Percentiles rank a stretch among this genome's conserved stretches.
phyloP scores from a whole-genome alignment of 257 asterid species.

The Solanum appendiculatum region DNA sequence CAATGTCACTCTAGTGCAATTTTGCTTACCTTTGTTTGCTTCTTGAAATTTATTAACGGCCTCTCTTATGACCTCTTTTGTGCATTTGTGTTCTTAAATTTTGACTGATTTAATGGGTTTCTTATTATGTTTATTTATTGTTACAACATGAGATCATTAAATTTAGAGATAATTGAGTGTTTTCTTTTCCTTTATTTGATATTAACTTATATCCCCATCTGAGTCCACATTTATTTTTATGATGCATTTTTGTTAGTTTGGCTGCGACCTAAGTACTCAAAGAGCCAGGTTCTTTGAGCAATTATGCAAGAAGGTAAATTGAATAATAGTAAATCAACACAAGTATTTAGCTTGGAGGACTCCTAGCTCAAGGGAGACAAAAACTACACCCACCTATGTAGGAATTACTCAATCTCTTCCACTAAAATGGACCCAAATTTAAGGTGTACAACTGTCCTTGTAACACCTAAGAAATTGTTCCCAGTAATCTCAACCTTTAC shows the following conservation, averaged over 20 bases:
- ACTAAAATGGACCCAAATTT: background rate
- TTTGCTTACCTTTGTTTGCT: background rate
- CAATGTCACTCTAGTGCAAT: background rate
- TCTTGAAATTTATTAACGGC: background rate
- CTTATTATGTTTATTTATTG: background rate
- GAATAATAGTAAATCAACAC: background rate
- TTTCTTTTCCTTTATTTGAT: background rate
- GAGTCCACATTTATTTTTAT: background rate
- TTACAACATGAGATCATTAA: background rate
- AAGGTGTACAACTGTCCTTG: background rate
- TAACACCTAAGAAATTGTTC: background rate
- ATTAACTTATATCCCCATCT: background rate
- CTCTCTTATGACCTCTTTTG: background rate
- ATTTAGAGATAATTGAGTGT: background rate
- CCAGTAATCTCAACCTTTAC: background rate
- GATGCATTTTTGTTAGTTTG: background rate
- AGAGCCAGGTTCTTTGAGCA: background rate
- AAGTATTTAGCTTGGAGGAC: background rate
- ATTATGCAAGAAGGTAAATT: background rate
- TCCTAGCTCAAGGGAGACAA: background rate
- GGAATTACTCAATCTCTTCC: background rate
- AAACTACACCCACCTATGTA: background rate
- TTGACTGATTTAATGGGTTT: background rate
- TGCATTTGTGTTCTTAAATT: background rate
- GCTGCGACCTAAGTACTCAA: background rate